A percentile compares a stretch with the other conserved stretches of the same genome.
These are phyloP conservation scores for Pichia sp. DNA, from an alignment of 1,139 yeast genomes.

Conservation along the genomic window DNA sequence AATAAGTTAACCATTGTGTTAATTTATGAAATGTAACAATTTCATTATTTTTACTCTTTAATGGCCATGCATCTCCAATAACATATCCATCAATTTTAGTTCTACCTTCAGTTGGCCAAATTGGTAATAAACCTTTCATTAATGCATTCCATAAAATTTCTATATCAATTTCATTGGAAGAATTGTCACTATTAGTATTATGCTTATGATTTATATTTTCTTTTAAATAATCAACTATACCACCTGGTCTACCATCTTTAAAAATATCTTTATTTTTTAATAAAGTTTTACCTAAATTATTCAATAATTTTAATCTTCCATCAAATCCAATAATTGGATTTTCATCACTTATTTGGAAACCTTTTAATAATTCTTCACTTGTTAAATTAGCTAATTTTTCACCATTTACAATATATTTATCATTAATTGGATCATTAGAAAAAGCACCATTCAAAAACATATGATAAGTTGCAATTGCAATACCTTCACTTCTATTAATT, in stretches of 20 bases:
- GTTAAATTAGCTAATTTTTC: conserved; percentile 32
- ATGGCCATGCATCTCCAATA: conserved; percentile 56
- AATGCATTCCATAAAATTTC: conserved; percentile 44
- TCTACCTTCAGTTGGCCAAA: conserved; percentile 55
- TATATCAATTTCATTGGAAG: conserved; percentile 34
- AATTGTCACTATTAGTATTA: too few relatives aligned
- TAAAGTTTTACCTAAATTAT: conserved; percentile 41
- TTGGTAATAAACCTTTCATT: conserved; percentile 45
- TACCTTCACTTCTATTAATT: conserved; percentile 48
- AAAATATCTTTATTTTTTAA: conserved; percentile 33
- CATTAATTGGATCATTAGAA: conserved; percentile 28
- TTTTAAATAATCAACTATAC: conserved; percentile 41
- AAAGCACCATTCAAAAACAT: conserved; percentile 45
- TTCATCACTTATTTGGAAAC: conserved; percentile 39
- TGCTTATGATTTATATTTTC: conserved; percentile 15
- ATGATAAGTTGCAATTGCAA: conserved; percentile 51
- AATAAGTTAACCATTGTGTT: conserved; percentile 59
- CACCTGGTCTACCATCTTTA: conserved; percentile 50
- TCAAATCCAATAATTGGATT: conserved; percentile 48
- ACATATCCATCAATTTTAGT: conserved; percentile 41
- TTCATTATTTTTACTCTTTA: conserved; percentile 31
- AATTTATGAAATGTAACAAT: conserved; percentile 56
- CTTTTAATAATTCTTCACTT: conserved; percentile 26
- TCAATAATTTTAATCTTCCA: conserved; percentile 42
- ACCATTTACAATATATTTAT: conserved; percentile 41